Conservation (phyloP, 208 protist species). For the Leishmania amazonensis region DNA sequence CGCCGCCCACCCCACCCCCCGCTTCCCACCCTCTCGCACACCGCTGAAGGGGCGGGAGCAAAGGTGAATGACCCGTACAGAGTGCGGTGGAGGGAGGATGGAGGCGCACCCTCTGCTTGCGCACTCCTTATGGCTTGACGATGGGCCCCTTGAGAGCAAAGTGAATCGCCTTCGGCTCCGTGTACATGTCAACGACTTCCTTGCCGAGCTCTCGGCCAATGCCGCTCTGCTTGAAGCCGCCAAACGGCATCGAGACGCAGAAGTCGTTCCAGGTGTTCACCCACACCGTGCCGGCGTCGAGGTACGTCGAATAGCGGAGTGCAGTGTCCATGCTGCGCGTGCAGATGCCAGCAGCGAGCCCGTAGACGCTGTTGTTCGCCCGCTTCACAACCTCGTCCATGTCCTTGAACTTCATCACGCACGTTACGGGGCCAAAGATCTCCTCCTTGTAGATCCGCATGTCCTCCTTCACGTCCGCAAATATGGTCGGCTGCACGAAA, state of each 20-base stretch:
- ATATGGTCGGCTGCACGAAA: conserved; percentile 89
- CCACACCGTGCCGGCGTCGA: conserved; percentile 89
- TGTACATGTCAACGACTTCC: conserved; percentile 73
- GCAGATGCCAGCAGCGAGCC: conserved; percentile 86
- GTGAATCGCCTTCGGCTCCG: conserved; percentile 70
- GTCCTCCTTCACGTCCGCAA: conserved; percentile 69
- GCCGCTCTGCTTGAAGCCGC: conserved; percentile 90
- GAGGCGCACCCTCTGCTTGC: neutral
- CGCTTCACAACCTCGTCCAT: conserved; percentile 79
- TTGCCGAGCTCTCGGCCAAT: conserved; percentile 83
- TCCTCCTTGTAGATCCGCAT: conserved; percentile 85
- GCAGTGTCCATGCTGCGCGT: conserved; percentile 73
- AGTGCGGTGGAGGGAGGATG: too few species aligned
- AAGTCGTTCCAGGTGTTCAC: conserved; percentile 90
- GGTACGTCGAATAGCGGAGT: conserved; percentile 45
- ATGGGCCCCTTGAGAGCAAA: conserved; percentile 59
- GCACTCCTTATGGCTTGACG: conserved; percentile 53
- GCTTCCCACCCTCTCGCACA: neutral
- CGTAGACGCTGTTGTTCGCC: conserved; percentile 83
- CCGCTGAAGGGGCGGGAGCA: neutral
- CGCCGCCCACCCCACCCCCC: neutral
- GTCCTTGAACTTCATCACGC: conserved; percentile 82
- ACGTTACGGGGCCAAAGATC: conserved; percentile 91
- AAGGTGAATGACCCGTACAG: neutral
- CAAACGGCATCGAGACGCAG: conserved; percentile 71